Evolutionary conservation across 352 stramenopile genomes (phyloP).

Genomic region (Pythium vanterpoolii): DNA sequence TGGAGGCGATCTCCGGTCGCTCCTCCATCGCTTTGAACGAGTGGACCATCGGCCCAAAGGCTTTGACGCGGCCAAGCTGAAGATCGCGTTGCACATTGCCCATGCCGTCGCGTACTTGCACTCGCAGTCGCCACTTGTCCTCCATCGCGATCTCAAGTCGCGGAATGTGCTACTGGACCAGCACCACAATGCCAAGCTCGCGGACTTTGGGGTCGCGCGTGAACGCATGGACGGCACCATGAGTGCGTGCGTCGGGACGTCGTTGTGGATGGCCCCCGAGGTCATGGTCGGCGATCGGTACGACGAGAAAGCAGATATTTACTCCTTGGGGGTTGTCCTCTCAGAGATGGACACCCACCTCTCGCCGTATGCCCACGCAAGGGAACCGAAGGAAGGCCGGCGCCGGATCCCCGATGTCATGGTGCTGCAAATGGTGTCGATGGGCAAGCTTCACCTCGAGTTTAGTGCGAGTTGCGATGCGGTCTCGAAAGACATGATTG

Average conservation of each 20-base stretch:
- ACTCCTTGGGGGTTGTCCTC: slow-evolving; percentile 84
- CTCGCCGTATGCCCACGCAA: slow-evolving; percentile 29
- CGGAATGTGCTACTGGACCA: slow-evolving; percentile 14
- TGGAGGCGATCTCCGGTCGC: slow-evolving; percentile 36
- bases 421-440: slow-evolving; percentile 32
- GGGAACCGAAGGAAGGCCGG: slow-evolving; percentile 5
- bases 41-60: slow-evolving; percentile 5
- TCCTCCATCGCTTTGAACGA: background rate
- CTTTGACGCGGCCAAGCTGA: slow-evolving; percentile 37
- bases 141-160: slow-evolving; percentile 24
- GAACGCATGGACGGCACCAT: slow-evolving; percentile 21
- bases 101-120: slow-evolving; percentile 18
- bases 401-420: slow-evolving; percentile 7
- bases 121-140: slow-evolving; percentile 7
- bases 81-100: slow-evolving; percentile 31
- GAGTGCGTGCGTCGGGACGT: slow-evolving; percentile 17
- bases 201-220: slow-evolving; percentile 36
- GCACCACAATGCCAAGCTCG: slow-evolving; percentile 30
- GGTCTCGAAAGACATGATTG: background rate
- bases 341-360: slow-evolving; percentile 31
- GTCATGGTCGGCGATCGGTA: slow-evolving; percentile 37
- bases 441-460: slow-evolving; percentile 30
- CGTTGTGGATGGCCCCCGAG: slow-evolving; percentile 27
- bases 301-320: slow-evolving; percentile 62
- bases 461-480: slow-evolving; percentile 24